These are phyloP conservation scores for Nicotiana benthamiana DNA, from an alignment of 257 asterid genomes.

Conservation along the genomic window DNA sequence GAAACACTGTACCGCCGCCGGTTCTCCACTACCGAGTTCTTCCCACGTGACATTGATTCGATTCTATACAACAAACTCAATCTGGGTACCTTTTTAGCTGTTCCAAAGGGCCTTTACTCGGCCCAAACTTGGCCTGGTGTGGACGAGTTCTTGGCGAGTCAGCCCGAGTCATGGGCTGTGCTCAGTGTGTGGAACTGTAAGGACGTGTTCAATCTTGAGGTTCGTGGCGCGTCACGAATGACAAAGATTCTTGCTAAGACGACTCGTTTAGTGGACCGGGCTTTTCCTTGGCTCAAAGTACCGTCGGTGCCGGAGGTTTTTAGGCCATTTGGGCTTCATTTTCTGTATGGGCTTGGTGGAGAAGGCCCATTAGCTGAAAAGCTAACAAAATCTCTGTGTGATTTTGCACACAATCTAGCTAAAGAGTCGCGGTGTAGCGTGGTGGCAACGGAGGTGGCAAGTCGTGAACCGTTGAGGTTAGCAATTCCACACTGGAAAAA, in stretches of 20 bases:
- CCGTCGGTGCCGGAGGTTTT: conserved; percentile 80
- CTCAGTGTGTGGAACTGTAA: conserved; percentile 80
- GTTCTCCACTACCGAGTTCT: conserved; percentile 67
- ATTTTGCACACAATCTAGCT: conserved; percentile 61
- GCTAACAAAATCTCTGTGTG: conserved; percentile 33
- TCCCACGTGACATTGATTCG: conserved; percentile 81
- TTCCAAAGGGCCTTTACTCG: conserved; percentile 29
- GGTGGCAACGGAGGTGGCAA: conserved; percentile 86
- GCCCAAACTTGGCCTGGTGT: conserved; percentile 53
- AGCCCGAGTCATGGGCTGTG: conserved; percentile 81
- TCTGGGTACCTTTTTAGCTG: conserved; percentile 65
- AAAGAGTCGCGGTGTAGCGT: conserved; percentile 58
- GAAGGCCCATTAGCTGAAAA: conserved; percentile 52
- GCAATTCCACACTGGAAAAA: conserved; percentile 83
- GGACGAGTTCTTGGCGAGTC: conserved; percentile 32
- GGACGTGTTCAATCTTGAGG: conserved; percentile 69
- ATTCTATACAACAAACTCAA: conserved; percentile 42
- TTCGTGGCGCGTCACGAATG: conserved; percentile 74
- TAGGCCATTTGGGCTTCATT: conserved; percentile 78
- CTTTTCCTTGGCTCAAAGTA: conserved; percentile 52
- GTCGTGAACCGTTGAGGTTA: conserved; percentile 48
- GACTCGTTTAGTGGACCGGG: conserved; percentile 71
- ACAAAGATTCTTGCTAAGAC: conserved; percentile 34
- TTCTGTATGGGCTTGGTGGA: conserved; percentile 83
- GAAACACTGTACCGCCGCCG: conserved; percentile 57